Evolutionary conservation across 345 rosid species (phyloP).

Genomic region (Turritis glabra): DNA sequence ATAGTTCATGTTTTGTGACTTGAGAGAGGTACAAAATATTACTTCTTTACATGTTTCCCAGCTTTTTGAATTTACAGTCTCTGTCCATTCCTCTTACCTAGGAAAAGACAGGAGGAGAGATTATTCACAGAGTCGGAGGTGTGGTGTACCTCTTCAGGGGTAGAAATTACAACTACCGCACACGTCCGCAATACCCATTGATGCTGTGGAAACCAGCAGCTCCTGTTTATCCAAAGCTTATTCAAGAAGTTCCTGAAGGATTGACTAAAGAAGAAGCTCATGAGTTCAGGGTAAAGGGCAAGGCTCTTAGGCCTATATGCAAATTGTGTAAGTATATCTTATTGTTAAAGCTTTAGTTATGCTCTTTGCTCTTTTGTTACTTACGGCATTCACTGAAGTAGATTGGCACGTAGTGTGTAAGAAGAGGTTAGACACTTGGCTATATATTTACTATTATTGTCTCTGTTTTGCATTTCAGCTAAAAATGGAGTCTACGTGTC

Average conservation of each 20-base stretch:
- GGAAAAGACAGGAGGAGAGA: slow-evolving; percentile 88
- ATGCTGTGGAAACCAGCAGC: slow-evolving; percentile 99
- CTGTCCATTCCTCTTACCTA: slow-evolving; percentile 14
- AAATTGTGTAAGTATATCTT: slow-evolving; percentile 59
- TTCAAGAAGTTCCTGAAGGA: slow-evolving; percentile 88
- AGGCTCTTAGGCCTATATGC: slow-evolving; percentile 76
- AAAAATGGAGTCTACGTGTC: slow-evolving; percentile 84
- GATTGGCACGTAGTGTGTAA: background rate
- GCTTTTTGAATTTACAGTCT: background rate
- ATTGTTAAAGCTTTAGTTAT: background rate
- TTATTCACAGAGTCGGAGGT: slow-evolving; percentile 77
- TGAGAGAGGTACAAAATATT: slow-evolving; percentile 11
- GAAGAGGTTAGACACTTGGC: slow-evolving; percentile 4
- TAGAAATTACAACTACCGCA: slow-evolving; percentile 76
- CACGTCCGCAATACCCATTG: slow-evolving; percentile 79
- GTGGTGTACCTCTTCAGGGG: slow-evolving; percentile 86
- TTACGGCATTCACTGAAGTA: background rate
- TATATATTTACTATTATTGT: background rate
- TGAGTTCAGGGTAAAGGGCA: slow-evolving; percentile 63
- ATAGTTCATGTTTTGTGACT: background rate
- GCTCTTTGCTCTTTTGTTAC: background rate
- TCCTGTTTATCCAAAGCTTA: slow-evolving; percentile 94
- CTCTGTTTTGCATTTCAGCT: slow-evolving; percentile 48
- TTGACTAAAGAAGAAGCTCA: slow-evolving; percentile 74
- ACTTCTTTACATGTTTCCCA: background rate